A percentile compares a stretch with the other conserved stretches of the same genome.
These are phyloP conservation scores for Populus davidiana DNA, from an alignment of 345 rosid species.

Conservation along the genomic window DNA sequence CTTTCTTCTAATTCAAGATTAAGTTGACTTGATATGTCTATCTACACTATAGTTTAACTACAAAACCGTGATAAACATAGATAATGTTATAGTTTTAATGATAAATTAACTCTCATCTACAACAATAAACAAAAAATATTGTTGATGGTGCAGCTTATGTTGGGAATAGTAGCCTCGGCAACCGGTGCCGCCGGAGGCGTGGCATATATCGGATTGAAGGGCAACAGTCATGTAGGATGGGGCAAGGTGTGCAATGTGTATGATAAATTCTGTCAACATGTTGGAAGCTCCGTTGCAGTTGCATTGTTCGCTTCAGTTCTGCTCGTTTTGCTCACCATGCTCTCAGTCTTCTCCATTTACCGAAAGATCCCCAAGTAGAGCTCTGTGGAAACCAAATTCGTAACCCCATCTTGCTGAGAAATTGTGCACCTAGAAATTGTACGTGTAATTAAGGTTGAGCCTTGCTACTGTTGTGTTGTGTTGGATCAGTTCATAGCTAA, in stretches of 20 bases:
- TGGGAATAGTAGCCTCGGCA: constrained; percentile 75
- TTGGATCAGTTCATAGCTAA: too few relatives aligned
- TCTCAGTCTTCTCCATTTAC: constrained; percentile 42
- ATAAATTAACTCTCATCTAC: too few relatives aligned
- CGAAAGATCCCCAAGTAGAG: constrained; percentile 5
- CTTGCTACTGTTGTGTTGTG: too few relatives aligned
- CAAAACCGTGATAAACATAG: too few relatives aligned
- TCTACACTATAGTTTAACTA: background rate
- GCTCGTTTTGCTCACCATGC: constrained; percentile 50
- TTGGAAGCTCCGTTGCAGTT: constrained; percentile 42
- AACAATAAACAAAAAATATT: background rate
- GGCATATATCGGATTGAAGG: constrained; percentile 64
- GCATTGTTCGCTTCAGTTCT: constrained; percentile 53
- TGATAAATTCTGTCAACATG: constrained; percentile 61
- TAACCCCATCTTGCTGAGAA: too few relatives aligned
- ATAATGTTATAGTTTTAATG: too few relatives aligned
- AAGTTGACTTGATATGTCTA: too few relatives aligned
- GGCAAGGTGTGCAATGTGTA: constrained; percentile 47
- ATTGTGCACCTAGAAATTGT: too few relatives aligned
- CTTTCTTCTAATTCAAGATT: background rate
- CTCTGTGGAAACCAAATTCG: too few relatives aligned
- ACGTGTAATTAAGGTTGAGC: too few relatives aligned
- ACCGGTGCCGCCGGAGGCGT: constrained; percentile 73
- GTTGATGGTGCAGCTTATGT: constrained; percentile 44
- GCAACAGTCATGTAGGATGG: constrained; percentile 56